Percentiles rank a stretch among this genome's conserved stretches.
phyloP scores from a whole-genome alignment of 1,139 yeast genomes.

The Yamadazyma jaroonii region DNA sequence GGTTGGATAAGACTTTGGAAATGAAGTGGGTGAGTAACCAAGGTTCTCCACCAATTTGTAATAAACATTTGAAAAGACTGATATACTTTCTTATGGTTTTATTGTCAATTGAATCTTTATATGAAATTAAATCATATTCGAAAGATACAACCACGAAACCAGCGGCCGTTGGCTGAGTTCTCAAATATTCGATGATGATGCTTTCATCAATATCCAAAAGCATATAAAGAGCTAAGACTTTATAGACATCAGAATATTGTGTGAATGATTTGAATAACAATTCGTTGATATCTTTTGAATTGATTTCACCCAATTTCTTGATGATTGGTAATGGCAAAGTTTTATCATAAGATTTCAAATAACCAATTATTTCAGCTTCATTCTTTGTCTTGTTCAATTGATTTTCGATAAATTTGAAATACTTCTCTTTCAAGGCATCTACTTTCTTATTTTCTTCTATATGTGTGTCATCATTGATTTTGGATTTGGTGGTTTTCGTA shows the following conservation, averaged over 20 bases:
- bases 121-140: conserved; percentile 2
- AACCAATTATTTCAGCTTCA: background rate
- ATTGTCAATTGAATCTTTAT: too few relatives aligned
- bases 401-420: background rate
- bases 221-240: conserved; percentile 9
- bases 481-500: too few relatives aligned
- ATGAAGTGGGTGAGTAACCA: conserved; percentile 4
- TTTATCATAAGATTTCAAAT: background rate
- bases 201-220: conserved; percentile 5
- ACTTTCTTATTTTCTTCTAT: background rate
- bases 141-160: conserved; percentile 6
- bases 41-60: background rate
- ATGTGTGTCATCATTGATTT: background rate
- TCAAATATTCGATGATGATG: conserved; percentile 15
- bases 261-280: conserved; percentile 7
- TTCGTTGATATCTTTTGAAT: background rate
- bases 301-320: conserved; percentile 7
- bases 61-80: conserved; percentile 1
- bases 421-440: background rate
- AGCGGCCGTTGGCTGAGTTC: background rate
- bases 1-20: conserved; percentile 1
- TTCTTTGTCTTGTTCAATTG: background rate
- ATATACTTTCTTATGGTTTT: background rate
- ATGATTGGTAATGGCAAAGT: conserved; percentile 1
- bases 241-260: conserved; percentile 3